Base-by-base conservation (phyloP, 352 stramenopile genomes). In the Thraustochytrium sp. region DNA sequence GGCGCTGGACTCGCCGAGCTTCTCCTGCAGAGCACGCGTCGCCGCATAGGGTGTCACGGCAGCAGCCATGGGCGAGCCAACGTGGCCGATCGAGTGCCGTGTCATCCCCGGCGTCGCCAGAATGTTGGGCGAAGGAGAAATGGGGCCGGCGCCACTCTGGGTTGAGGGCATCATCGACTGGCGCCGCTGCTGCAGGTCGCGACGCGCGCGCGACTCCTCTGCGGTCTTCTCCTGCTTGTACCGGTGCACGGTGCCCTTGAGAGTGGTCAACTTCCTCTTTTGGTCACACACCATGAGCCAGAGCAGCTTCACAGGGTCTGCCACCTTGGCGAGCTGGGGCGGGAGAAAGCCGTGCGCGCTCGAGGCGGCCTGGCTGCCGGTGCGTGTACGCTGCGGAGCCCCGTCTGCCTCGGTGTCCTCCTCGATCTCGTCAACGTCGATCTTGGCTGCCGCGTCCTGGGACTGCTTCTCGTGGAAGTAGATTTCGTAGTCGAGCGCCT, bases 381-480 rank as follows among this genome's bases (percentile, higher is more conserved):
- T 13, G 13, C 26, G 51, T 11, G 0, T 13, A 34, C 0, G 16
- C 51, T 16, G 23, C 46, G 9, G n/a, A 9, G 23, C 18, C 42
- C 38, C 68, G 13, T 75, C 68, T 2, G 23, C 62, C 1, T 72
- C 68, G 68, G 3, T n/a, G 34, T 61, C 53, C 34, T 80, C 37
- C 44, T 63, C 54, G 54, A 5, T 21, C 54, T 29, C 68, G 13
- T 51, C 68, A 26, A 29, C 53, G 44, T 13, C n/a, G 0, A 80
- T 61, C 18, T 72, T 80, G 11, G 68, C 68, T 16, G 68, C 68
- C 37, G 68, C 68, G 3, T 63, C 68, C 49, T 80, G 13, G 68
- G 11, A 46, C 51, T 80, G 31, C 46, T 80, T 80, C 13, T 80
- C 53, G 26, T 80, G 68, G n/a, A 80, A 80, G 48, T n/a, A 48